Evolutionary conservation across 176 grass and related monocot genomes (phyloP), one percentile per base, ranked within the genome.

Genomic region (Eremochloa ophiuroides): DNA sequence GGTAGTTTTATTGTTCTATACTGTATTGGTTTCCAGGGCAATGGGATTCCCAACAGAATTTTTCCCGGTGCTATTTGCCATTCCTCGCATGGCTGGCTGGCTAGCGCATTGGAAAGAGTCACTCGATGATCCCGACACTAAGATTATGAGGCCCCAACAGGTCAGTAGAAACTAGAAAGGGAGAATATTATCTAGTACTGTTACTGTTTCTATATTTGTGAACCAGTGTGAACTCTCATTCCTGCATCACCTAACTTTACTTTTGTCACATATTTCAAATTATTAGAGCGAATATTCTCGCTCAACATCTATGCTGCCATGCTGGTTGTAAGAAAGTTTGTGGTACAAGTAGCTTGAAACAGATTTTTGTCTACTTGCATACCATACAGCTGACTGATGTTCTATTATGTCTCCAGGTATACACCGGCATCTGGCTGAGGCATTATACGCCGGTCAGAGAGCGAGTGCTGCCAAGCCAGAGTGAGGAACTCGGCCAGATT

Each of bases 91-190:
- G 96, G 93, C 93, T 93, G 96, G 96, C 37, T 99, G 92, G 79
- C 65, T 99, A 79, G 86, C 96, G 15, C 93, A 99, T 63, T 99
- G 96, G 96, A 91, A 94, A 31, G 96, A 99, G 81, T 99, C 93
- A 71, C 93, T 99, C 34, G 91, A 99, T 88, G 96, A 99, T 83
- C 82, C 88, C 0, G 96, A 99, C 79, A 99, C 91, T 25, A 99
- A 99, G 83, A 99, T 99, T 73, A 95, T 91, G 86, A 99, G 96
- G 87, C 96, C 96, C 6, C 96, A 99, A 53, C 92, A 99, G 96
- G 96, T 99, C 11, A 86, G 85, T 61, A 72, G 12, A 6, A 56
- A 27, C 4, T 61, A 72, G 8, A 6, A 56, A 27, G 10, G 40
- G 30, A 31, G n/a, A 14, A 7, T 47, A 13, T 31, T 60, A 41